phyloP scores from a whole-genome alignment of 164 flowering plant species.

The Brasenia schreberi region DNA sequence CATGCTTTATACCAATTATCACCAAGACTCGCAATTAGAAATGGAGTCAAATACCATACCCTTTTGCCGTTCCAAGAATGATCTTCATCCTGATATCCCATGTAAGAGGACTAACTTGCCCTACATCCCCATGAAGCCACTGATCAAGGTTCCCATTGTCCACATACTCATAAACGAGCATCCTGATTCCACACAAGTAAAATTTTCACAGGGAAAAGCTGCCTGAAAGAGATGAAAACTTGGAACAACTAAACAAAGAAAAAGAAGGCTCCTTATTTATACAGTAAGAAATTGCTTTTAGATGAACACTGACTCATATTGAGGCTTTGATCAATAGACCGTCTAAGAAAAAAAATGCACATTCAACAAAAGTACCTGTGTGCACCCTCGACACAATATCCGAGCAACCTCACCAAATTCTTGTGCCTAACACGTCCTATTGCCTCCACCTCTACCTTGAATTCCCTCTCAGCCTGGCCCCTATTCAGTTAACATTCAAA shows the following conservation, averaged over 20 bases:
- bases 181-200: constrained; percentile 29
- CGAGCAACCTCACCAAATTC: constrained; percentile 88
- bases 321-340: too few species aligned
- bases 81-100: constrained; percentile 91
- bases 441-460: constrained; percentile 85
- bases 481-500: constrained; percentile 16
- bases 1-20: background rate
- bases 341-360: too few species aligned
- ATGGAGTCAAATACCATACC: constrained; percentile 25
- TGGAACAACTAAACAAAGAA: too few species aligned
- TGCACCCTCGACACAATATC: constrained; percentile 97
- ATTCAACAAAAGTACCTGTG: constrained; percentile 41
- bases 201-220: background rate
- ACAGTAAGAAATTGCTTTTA: too few species aligned
- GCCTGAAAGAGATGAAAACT: too few species aligned
- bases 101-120: constrained; percentile 79
- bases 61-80: constrained; percentile 84
- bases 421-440: constrained; percentile 99
- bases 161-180: constrained; percentile 94
- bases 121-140: constrained; percentile 97
- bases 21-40: background rate
- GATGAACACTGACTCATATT: too few species aligned
- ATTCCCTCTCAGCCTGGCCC: constrained; percentile 96
- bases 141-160: constrained; percentile 94
- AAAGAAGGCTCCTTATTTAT: too few species aligned